Evolutionary conservation across 176 grass and related monocot species (phyloP), one percentile per base, ranked within the genome.

Genomic region (Luzula sylvatica): DNA sequence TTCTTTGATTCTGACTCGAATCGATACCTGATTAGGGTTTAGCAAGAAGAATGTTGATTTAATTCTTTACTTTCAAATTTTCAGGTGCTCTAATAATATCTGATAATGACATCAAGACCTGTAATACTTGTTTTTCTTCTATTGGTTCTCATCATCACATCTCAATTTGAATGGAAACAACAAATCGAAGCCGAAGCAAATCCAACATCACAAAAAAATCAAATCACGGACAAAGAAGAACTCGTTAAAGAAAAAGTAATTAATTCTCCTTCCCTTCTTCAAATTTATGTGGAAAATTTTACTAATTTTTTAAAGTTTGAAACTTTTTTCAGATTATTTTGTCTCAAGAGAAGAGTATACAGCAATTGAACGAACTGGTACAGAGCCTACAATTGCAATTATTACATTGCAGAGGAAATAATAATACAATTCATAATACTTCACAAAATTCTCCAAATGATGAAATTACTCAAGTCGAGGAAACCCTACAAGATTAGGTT

Each of bases 311-410:
- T 23, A 17, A 57, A 11, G 12, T 40, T 57, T 39, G 15, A 3
- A 38, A 48, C 22, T 20, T 59, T 52, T 25, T 39, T 26, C 68
- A 90, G 86, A 77, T 84, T 72, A 90, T 90, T 25, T 61, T 90
- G 45, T 74, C 80, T 13, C 86, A 84, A 28, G 80, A 90, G 63
- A 84, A 84, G 16, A 90, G 83, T 69, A 90, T 90, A 55, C 80
- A 77, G 9, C 86, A 90, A 46, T 61, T 90, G 53, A 77, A 83
- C 14, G 86, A 74, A 52, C 73, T 84, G 8, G 64, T 90, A 47
- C 86, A 90, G 38, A 90, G 80, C 72, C 86, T 90, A 50, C 80
- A 84, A 64, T 58, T 78, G 45, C 86, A 84, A 52, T 56, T 90
- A 24, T 58, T 90, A 41, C 86, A 90, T 51, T 90, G 86, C 4